phyloP scores from a whole-genome alignment of 257 asterid species.

The Anisodus tanguticus region DNA sequence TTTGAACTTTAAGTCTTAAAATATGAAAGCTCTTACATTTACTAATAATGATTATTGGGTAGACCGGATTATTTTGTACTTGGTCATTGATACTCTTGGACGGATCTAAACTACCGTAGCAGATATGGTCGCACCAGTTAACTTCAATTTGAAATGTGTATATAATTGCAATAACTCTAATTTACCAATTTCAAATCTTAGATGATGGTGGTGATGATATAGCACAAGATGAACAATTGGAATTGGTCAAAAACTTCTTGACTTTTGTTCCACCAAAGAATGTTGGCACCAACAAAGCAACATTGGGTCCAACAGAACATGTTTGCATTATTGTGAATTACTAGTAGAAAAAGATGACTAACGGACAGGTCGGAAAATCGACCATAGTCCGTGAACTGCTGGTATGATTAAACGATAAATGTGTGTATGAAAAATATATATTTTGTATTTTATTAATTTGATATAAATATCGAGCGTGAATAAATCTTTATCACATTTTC shows the following conservation, averaged over 20 bases:
- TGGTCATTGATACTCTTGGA: not conserved
- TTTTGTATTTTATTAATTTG: not conserved
- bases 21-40: not conserved
- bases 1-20: not conserved
- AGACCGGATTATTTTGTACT: not conserved
- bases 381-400: not conserved
- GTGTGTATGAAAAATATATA: too few relatives aligned
- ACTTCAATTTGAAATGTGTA: not conserved
- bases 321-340: constrained; percentile 16
- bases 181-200: not conserved
- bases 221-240: not conserved
- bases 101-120: not conserved
- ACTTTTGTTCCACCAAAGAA: not conserved
- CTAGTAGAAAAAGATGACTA: not conserved
- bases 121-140: not conserved
- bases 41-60: not conserved
- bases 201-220: not conserved
- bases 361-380: not conserved
- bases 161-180: not conserved
- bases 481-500: not conserved
- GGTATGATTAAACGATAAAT: not conserved
- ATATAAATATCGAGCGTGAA: not conserved
- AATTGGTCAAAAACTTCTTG: not conserved
- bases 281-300: constrained; percentile 11
- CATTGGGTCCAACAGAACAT: constrained; percentile 10